Base-by-base conservation (phyloP, 2,329 filamentous ascomycete genomes). In the Fusarium musae region DNA sequence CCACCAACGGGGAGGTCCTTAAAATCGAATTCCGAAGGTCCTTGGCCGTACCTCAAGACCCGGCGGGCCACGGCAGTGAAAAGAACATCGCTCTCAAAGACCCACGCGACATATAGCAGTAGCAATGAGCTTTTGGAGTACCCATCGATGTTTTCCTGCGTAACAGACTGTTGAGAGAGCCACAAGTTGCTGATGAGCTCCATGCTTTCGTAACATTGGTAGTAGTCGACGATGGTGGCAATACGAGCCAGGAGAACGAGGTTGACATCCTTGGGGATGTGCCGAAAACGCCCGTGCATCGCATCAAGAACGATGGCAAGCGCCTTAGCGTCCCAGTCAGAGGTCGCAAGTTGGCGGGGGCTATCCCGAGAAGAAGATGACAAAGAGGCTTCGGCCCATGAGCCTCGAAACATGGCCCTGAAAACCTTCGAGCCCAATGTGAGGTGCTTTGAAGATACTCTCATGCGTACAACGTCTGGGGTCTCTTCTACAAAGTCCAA, bases 171-270 rank as follows among this genome's bases (percentile, higher is more conserved):
- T 15, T 34, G 32, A 6, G 32, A 34, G 32, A 34, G 6, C 34
- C 34, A 34, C 2, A 34, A 16, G 13, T 9, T 16, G 34, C 34
- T 34, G 2, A 34, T 16, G 1, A 34, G 34, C 13, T 52, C 47
- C 15, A 59, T 9, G 0, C 13, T 30, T 0, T 74, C 69, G 6
- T 68, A 44, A 5, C 46, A 62, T 5, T 64, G 34, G 5, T 73
- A 74, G 15, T 73, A 60, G 11, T 73, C 69, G 15, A 65, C 53
- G 0, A 74, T 37, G 2, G 64, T 59, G 5, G 62, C 53, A 8
- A 74, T 37, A 2, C 69, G 59, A 15, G 56, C 30, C 0, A 74
- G 9, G 0, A 61, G 63, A 4, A 42, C 5, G 2, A 70, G 9
- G 7, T 13, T 50, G 9, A 68, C 2, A 0, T 39, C 1, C 1